Evolutionary conservation across 2,329 filamentous ascomycete genomes (phyloP).

Genomic region (Penicillium aurantiogriseum): DNA sequence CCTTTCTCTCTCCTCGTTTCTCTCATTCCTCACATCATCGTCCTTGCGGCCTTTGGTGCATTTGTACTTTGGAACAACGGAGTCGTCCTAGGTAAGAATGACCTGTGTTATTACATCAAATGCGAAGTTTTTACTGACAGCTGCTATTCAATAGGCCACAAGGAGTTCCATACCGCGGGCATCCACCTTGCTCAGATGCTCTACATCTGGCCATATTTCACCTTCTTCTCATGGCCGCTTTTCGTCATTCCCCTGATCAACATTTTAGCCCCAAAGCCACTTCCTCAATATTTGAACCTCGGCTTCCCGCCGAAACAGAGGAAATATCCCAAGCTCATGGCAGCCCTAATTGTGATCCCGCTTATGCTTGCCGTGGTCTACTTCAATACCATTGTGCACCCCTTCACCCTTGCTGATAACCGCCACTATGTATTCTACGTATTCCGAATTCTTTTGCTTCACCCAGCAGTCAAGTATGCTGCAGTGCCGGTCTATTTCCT

Average conservation of each 20-base stretch:
- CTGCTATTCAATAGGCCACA: constrained; percentile 64
- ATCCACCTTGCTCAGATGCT: constrained; percentile 89
- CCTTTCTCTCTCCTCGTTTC: constrained; percentile 41
- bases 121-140: background rate
- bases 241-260: constrained; percentile 57
- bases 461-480: constrained; percentile 63
- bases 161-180: constrained; percentile 87
- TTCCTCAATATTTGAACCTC: constrained; percentile 37
- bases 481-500: constrained; percentile 69
- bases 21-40: constrained; percentile 54
- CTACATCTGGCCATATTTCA: constrained; percentile 87
- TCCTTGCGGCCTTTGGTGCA: constrained; percentile 65
- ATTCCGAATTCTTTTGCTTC: constrained; percentile 76
- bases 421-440: constrained; percentile 97
- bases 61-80: constrained; percentile 88
- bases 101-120: background rate
- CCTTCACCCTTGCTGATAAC: constrained; percentile 94
- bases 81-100: constrained; percentile 73
- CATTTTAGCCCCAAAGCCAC: constrained; percentile 33
- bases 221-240: constrained; percentile 85
- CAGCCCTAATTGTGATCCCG: constrained; percentile 38
- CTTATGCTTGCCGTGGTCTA: constrained; percentile 57
- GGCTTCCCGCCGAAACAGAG: constrained; percentile 33
- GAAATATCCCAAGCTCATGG: constrained; percentile 40
- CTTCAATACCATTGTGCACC: constrained; percentile 90